phyloP scores from a whole-genome alignment of 1,284 basidiomycete genomes.

The Cystobasidiaceae sp. region DNA sequence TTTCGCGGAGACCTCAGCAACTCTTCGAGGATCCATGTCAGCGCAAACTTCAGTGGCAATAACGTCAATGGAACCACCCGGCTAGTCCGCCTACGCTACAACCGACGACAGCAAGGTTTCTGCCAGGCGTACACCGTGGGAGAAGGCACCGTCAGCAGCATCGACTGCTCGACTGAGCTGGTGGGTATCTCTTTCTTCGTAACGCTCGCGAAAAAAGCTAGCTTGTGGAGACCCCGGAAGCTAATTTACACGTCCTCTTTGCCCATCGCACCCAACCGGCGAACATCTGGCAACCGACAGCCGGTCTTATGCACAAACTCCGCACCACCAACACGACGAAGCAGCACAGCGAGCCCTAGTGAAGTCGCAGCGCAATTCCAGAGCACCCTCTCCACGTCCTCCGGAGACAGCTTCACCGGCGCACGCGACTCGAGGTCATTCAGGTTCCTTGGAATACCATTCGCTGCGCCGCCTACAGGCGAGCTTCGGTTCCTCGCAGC shows the following conservation, averaged over 20 bases:
- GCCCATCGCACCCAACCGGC: neutral
- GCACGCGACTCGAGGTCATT: slow-evolving; percentile 30
- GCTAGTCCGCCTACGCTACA: slow-evolving; percentile 22
- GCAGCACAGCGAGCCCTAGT: neutral
- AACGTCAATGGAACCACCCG: neutral
- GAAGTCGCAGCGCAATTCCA: no score
- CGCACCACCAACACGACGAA: slow-evolving; percentile 3
- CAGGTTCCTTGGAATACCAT: slow-evolving; percentile 53
- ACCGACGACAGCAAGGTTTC: slow-evolving; percentile 1
- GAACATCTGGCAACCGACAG: neutral
- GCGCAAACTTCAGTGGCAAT: neutral
- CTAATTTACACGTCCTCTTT: neutral
- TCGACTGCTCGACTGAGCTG: slow-evolving; percentile 16
- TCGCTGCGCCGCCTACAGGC: slow-evolving; percentile 52
- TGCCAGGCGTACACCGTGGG: slow-evolving; percentile 23
- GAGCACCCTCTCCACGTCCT: no score
- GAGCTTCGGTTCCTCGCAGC: slow-evolving; percentile 55
- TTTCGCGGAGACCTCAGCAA: slow-evolving; percentile 21
- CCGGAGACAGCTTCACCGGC: no score
- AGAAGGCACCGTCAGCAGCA: neutral
- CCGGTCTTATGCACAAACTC: slow-evolving; percentile 32
- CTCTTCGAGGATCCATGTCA: slow-evolving; percentile 6
- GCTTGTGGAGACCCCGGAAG: no score
- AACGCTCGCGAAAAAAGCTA: no score
- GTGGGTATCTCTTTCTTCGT: neutral